These are phyloP conservation scores for Phytophthora megakarya DNA, from an alignment of 352 stramenopile genomes.

Conservation along the genomic window DNA sequence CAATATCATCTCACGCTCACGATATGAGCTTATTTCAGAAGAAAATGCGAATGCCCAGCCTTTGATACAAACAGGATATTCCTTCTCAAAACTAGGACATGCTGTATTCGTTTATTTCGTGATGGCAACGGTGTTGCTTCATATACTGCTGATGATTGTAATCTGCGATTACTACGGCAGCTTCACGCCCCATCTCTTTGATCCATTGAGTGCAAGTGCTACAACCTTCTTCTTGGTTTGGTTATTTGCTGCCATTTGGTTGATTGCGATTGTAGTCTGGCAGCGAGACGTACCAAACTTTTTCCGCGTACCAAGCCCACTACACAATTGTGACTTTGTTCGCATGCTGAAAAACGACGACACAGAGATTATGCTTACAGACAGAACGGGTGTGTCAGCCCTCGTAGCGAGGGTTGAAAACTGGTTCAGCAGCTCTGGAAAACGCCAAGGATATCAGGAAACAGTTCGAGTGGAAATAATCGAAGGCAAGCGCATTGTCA, in stretches of 20 bases:
- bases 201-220: constrained; percentile 26
- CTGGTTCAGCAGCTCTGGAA: constrained; percentile 21
- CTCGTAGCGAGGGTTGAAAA: constrained; percentile 38
- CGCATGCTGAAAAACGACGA: constrained; percentile 41
- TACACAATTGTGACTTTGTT: constrained; percentile 39
- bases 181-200: constrained; percentile 37
- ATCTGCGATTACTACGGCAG: constrained; percentile 46
- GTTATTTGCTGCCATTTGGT: constrained; percentile 33
- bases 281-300: constrained; percentile 40
- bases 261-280: constrained; percentile 32
- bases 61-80: constrained; percentile 36
- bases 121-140: constrained; percentile 19
- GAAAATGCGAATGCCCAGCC: neutral
- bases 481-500: constrained; percentile 27
- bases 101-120: constrained; percentile 38
- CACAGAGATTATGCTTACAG: constrained; percentile 38
- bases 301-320: constrained; percentile 30
- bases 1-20: constrained; percentile 6
- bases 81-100: constrained; percentile 15
- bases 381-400: constrained; percentile 34
- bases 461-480: constrained; percentile 34
- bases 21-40: constrained; percentile 22
- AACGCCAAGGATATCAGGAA: constrained; percentile 33
- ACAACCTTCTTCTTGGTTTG: constrained; percentile 45
- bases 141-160: constrained; percentile 37